Percentiles rank a stretch among this genome's conserved stretches.
Evolutionary conservation across 441 rosid species (phyloP).

Genomic region (Eutrema salsugineum): DNA sequence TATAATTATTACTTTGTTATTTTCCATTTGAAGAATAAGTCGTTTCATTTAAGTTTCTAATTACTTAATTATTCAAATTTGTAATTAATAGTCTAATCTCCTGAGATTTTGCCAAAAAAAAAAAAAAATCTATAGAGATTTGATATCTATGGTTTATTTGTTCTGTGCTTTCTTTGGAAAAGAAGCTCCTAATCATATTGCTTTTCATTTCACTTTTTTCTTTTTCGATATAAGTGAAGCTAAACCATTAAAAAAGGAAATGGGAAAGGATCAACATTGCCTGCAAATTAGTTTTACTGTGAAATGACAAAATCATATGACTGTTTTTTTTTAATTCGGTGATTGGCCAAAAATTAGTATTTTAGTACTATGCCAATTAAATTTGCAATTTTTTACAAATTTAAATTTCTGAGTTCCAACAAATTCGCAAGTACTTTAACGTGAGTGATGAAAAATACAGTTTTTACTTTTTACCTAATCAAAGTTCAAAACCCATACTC

Average conservation of each 20-base stretch:
- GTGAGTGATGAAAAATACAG: not conserved
- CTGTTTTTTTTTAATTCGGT: not conserved
- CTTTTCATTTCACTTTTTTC: slow-evolving; percentile 28
- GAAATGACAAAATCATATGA: not conserved
- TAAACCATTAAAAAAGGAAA: not conserved
- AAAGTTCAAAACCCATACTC: not conserved
- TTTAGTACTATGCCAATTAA: not conserved
- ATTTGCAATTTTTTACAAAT: not conserved
- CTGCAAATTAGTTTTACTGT: not conserved
- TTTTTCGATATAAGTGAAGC: slow-evolving; percentile 20
- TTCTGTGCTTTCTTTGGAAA: not conserved
- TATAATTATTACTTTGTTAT: not conserved
- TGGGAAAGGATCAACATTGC: not conserved
- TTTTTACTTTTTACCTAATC: not conserved
- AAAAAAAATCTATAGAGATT: not conserved
- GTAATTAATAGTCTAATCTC: not conserved
- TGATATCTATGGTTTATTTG: not conserved
- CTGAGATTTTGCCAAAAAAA: not conserved
- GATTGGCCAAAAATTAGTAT: not conserved
- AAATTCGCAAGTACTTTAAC: no score
- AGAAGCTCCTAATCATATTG: slow-evolving; percentile 17
- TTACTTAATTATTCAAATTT: not conserved
- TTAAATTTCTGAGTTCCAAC: not conserved
- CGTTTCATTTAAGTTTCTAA: not conserved
- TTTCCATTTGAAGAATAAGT: not conserved